These are phyloP conservation scores for Vicia sativa DNA, from an alignment of 306 rosid species.

Conservation along the genomic window DNA sequence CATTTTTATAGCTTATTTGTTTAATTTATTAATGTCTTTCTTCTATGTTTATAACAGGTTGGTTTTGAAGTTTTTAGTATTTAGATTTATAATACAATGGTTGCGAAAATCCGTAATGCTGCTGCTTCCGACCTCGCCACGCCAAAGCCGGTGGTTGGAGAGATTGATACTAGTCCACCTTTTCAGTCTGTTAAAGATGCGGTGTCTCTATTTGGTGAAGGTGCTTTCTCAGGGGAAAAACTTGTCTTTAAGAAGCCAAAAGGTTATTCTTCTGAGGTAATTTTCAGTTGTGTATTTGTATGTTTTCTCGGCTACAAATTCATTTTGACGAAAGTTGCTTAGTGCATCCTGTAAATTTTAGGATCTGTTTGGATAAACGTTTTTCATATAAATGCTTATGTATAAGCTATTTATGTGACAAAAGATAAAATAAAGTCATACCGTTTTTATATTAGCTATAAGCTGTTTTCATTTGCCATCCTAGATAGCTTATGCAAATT, in stretches of 20 bases:
- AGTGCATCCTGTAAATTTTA: slow-evolving; percentile 16
- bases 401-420: too few species aligned
- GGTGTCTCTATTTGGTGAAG: slow-evolving; percentile 87
- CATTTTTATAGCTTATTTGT: slow-evolving; percentile 3
- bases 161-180: slow-evolving; percentile 97
- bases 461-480: too few species aligned
- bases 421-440: too few species aligned
- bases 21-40: background rate
- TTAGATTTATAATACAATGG: slow-evolving; percentile 56
- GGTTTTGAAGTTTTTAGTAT: slow-evolving; percentile 10
- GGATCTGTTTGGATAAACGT: too few species aligned
- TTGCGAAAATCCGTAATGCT: slow-evolving; percentile 59
- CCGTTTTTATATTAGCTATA: too few species aligned
- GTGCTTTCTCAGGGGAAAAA: slow-evolving; percentile 88
- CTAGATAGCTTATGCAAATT: background rate
- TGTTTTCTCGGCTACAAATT: background rate
- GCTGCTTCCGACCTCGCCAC: slow-evolving; percentile 52
- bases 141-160: slow-evolving; percentile 85
- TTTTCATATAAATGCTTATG: too few species aligned
- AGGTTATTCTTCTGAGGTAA: slow-evolving; percentile 89
- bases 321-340: slow-evolving; percentile 7
- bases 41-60: slow-evolving; percentile 39
- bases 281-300: slow-evolving; percentile 18
- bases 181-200: slow-evolving; percentile 99
- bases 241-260: slow-evolving; percentile 66